Percentiles rank a stretch among this genome's conserved stretches.
Conservation (phyloP, 148 eudicot species). For the Chenopodium album region DNA sequence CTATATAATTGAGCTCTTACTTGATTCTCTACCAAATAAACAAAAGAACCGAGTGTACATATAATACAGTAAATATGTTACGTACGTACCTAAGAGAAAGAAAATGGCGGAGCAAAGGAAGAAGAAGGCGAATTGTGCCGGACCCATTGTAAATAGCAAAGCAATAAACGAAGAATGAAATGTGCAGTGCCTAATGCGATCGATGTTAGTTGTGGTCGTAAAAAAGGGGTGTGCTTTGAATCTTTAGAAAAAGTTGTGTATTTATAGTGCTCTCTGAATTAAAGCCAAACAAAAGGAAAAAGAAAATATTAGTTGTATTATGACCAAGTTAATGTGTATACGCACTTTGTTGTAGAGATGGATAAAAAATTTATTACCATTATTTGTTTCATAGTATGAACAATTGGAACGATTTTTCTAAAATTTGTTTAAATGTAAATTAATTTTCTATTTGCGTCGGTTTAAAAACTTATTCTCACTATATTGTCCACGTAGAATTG, state of each 20-base stretch:
- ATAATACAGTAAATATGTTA: not conserved
- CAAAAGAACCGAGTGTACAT: not conserved
- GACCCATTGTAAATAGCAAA: slow-evolving; percentile 5
- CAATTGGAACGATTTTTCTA: no score
- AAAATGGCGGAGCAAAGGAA: slow-evolving; percentile 14
- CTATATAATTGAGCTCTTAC: not conserved
- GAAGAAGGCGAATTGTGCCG: not conserved
- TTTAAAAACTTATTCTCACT: no score
- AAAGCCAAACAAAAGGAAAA: not conserved
- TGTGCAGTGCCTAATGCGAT: not conserved
- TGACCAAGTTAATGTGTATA: slow-evolving; percentile 6
- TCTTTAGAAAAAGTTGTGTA: slow-evolving; percentile 1
- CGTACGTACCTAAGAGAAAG: slow-evolving; percentile 17
- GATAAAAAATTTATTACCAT: no score
- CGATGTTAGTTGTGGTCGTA: slow-evolving; percentile 5
- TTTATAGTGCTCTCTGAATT: not conserved
- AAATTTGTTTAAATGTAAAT: no score
- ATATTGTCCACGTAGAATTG: no score
- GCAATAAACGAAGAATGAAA: not conserved
- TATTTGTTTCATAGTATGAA: no score
- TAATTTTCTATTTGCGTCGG: no score
- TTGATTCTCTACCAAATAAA: not conserved
- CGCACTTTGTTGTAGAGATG: not conserved
- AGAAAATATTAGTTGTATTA: not conserved
- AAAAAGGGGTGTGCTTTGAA: slow-evolving; percentile 10